Evolutionary conservation across 2,329 filamentous ascomycete genomes (phyloP).

Genomic region (Lasiodiplodia citricola): DNA sequence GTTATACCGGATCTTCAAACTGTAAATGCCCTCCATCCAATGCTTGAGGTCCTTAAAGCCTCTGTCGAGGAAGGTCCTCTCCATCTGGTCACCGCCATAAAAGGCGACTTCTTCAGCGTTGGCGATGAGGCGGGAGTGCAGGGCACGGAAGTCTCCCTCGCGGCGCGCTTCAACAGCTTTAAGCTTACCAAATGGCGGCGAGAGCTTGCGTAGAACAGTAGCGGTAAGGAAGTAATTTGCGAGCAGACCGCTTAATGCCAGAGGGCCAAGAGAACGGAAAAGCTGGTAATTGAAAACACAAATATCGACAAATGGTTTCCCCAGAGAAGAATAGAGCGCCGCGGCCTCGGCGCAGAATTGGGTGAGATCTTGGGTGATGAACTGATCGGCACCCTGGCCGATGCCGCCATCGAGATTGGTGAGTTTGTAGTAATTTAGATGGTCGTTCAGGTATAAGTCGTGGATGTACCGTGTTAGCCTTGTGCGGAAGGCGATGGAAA

Average conservation of each 20-base stretch:
- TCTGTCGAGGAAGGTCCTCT: constrained; percentile 87
- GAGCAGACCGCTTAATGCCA: constrained; percentile 83
- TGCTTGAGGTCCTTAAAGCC: constrained; percentile 91
- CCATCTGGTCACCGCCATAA: constrained; percentile 93
- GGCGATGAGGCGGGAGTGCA: constrained; percentile 90
- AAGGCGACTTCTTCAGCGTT: constrained; percentile 98
- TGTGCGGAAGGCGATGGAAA: constrained; percentile 96
- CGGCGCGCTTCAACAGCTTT: constrained; percentile 95
- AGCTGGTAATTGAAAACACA: constrained; percentile 98
- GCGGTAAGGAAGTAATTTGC: constrained; percentile 96
- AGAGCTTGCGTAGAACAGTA: constrained; percentile 83
- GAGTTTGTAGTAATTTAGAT: constrained; percentile 95
- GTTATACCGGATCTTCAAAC: constrained; percentile 96
- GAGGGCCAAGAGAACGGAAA: constrained; percentile 85
- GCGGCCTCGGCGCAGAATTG: constrained; percentile 93
- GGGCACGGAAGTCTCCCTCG: constrained; percentile 90
- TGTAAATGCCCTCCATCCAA: constrained; percentile 99
- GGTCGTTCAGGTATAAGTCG: constrained; percentile 92
- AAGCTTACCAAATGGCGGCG: constrained; percentile 93
- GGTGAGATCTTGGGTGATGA: constrained; percentile 95
- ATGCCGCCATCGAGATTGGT: constrained; percentile 91
- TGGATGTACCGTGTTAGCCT: constrained; percentile 95
- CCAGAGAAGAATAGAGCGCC: constrained; percentile 90
- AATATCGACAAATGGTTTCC: constrained; percentile 97
- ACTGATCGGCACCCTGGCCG: constrained; percentile 91